A percentile compares a stretch with the other conserved stretches of the same genome.
Evolutionary conservation across 192 early-diverging fungal genomes (phyloP).

Genomic region (Dissophora globulifera): DNA sequence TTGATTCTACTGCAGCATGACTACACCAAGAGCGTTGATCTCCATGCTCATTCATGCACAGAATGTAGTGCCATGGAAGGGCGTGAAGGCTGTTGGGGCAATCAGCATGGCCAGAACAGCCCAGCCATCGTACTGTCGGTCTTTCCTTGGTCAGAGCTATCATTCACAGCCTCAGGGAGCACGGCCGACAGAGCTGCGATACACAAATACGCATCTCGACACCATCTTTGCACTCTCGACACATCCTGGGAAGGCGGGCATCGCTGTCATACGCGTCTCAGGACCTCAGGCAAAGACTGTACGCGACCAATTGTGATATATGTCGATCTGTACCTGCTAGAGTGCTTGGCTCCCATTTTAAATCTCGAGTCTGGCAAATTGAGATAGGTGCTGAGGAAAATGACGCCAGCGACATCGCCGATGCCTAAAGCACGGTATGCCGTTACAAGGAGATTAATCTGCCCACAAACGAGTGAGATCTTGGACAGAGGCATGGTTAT

Average conservation of each 20-base stretch:
- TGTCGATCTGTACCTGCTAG: too few species aligned
- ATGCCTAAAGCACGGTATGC: conserved; percentile 58
- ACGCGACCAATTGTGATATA: conserved; percentile 14
- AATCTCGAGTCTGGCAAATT: too few species aligned
- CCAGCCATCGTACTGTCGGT: too few species aligned
- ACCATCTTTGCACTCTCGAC: conserved; percentile 83
- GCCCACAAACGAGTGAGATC: conserved; percentile 54
- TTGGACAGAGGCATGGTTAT: conserved; percentile 70
- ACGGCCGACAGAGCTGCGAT: conserved; percentile 20
- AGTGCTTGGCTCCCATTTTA: too few species aligned
- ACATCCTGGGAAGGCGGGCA: conserved; percentile 78
- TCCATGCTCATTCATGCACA: too few species aligned
- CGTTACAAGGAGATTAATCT: conserved; percentile 54
- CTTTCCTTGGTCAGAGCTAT: too few species aligned
- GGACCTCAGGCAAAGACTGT: conserved; percentile 64
- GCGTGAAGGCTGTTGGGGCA: too few species aligned
- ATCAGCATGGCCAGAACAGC: too few species aligned
- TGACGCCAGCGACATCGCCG: conserved; percentile 33
- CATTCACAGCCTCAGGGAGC: not conserved
- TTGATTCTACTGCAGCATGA: too few species aligned
- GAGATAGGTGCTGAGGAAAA: conserved; percentile 26
- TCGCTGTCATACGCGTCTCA: conserved; percentile 81
- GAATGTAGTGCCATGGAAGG: too few species aligned
- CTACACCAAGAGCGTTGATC: too few species aligned
- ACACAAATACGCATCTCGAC: conserved; percentile 49